Percentiles rank a stretch among this genome's conserved stretches.
Conservation (phyloP, 139 green algal species). For the Tetraselmis chui region DNA sequence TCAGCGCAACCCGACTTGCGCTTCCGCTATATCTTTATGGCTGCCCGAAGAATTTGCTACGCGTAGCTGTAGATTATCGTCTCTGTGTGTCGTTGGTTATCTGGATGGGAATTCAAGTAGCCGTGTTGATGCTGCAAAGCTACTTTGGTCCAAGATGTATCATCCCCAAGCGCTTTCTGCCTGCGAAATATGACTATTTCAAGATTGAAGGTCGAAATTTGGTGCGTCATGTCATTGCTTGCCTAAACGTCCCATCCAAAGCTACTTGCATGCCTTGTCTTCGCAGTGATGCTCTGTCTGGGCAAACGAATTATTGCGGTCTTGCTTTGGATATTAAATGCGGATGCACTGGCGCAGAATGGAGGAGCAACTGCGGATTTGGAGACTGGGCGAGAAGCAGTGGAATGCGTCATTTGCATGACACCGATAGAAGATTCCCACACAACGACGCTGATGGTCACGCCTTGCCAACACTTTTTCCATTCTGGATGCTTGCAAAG, state of each 20-base stretch:
- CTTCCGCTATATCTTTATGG: constrained; percentile 71
- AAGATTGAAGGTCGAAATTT: background rate
- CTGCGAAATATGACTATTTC: constrained; percentile 77
- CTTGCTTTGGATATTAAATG: constrained; percentile 1
- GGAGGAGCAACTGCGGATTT: constrained; percentile 9
- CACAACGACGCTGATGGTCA: constrained; percentile 50
- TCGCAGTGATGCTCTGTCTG: too few relatives aligned
- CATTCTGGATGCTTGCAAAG: constrained; percentile 65
- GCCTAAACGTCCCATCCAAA: background rate
- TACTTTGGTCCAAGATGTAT: constrained; percentile 61
- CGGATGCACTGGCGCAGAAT: background rate
- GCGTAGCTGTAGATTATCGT: constrained; percentile 11
- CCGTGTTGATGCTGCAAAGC: constrained; percentile 57
- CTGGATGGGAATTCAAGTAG: constrained; percentile 49
- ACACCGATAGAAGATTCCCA: constrained; percentile 41
- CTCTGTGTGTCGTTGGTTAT: constrained; percentile 38
- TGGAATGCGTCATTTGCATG: constrained; percentile 93
- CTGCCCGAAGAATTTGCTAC: constrained; percentile 60
- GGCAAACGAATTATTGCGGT: too few relatives aligned
- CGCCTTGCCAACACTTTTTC: constrained; percentile 84
- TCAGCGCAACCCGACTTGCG: constrained; percentile 36
- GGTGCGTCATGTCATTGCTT: background rate
- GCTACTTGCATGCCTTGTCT: background rate
- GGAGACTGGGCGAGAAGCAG: constrained; percentile 24
- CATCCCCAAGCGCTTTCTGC: constrained; percentile 60